Conservation (phyloP, 1,284 basidiomycete species). For the Malassezia sp. region DNA sequence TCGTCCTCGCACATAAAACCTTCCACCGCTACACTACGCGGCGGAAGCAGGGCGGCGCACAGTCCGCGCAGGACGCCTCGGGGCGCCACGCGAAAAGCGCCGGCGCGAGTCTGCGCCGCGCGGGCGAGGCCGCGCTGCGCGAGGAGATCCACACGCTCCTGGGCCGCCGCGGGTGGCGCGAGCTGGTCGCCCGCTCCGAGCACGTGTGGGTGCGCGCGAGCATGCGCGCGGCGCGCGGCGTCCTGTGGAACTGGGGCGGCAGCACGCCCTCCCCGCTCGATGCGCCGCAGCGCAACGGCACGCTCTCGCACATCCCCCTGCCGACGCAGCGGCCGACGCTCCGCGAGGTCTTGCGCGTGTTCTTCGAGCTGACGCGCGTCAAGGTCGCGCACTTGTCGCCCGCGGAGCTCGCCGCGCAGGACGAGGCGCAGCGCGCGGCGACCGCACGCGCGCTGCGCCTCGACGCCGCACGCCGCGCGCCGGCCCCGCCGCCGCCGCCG, state of each 20-base stretch:
- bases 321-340: constrained; percentile 58
- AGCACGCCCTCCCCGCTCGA: constrained; percentile 35
- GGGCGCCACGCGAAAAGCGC: constrained; percentile 83
- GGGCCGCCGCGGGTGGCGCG: constrained; percentile 28
- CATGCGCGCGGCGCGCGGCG: constrained; percentile 31
- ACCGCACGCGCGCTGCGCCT: constrained; percentile 20
- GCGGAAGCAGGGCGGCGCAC: constrained; percentile 91
- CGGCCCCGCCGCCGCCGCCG: constrained; percentile 1
- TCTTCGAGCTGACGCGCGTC: constrained; percentile 71
- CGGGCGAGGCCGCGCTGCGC: constrained; percentile 81
- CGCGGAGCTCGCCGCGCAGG: constrained; percentile 59
- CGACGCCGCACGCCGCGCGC: constrained; percentile 1
- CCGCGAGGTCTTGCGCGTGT: constrained; percentile 75
- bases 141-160: constrained; percentile 55
- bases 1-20: constrained; percentile 82
- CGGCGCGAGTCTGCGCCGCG: constrained; percentile 83
- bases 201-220: constrained; percentile 39
- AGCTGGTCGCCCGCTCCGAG: constrained; percentile 33
- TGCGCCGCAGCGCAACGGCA: constrained; percentile 42
- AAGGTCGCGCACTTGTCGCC: constrained; percentile 78
- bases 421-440: constrained; percentile 28
- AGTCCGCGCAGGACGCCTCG: constrained; percentile 79
- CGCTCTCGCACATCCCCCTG: constrained; percentile 37
- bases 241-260: constrained; percentile 41
- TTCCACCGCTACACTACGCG: constrained; percentile 98